Evolutionary conservation across 2,329 filamentous ascomycete genomes (phyloP).

Genomic region (Xylaria sp.): DNA sequence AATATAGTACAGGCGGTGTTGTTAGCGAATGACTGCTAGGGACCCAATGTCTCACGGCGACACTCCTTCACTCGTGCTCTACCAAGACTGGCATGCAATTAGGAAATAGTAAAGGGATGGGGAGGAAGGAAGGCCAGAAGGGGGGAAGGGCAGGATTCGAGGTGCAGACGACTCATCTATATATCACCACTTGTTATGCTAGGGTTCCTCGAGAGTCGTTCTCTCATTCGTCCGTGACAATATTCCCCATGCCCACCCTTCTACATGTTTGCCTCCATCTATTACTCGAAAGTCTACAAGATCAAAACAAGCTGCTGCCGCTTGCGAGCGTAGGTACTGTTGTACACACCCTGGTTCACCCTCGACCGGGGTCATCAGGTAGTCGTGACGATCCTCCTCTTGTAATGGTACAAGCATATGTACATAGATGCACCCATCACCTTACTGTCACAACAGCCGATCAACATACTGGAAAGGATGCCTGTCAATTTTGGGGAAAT

Average conservation of each 20-base stretch:
- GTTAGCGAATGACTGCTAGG: slow-evolving; percentile 31
- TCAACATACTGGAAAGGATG: neutral
- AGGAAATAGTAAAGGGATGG: slow-evolving; percentile 10
- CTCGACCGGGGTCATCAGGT: slow-evolving; percentile 9
- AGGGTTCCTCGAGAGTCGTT: slow-evolving; percentile 15
- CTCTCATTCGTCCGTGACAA: slow-evolving; percentile 13
- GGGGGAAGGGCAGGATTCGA: neutral
- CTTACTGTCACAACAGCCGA: neutral
- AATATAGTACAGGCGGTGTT: slow-evolving; percentile 24
- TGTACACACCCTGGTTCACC: slow-evolving; percentile 24
- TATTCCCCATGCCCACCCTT: slow-evolving; percentile 16
- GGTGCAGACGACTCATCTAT: slow-evolving; percentile 6
- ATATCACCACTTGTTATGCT: slow-evolving; percentile 11
- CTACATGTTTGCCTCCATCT: slow-evolving; percentile 1
- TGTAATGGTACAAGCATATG: slow-evolving; percentile 6
- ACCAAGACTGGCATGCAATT: slow-evolving; percentile 14
- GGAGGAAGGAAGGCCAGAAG: slow-evolving; percentile 6
- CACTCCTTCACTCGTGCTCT: slow-evolving; percentile 23
- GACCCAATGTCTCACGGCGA: slow-evolving; percentile 25
- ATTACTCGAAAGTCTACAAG: neutral
- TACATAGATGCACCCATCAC: neutral
- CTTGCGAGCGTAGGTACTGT: too few species aligned
- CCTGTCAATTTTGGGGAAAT: neutral
- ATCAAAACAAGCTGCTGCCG: slow-evolving; percentile 26
- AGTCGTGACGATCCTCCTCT: slow-evolving; percentile 11